Evolutionary conservation across 73 alveolate species (phyloP).

Genomic region (Paramecium primaurelia): DNA sequence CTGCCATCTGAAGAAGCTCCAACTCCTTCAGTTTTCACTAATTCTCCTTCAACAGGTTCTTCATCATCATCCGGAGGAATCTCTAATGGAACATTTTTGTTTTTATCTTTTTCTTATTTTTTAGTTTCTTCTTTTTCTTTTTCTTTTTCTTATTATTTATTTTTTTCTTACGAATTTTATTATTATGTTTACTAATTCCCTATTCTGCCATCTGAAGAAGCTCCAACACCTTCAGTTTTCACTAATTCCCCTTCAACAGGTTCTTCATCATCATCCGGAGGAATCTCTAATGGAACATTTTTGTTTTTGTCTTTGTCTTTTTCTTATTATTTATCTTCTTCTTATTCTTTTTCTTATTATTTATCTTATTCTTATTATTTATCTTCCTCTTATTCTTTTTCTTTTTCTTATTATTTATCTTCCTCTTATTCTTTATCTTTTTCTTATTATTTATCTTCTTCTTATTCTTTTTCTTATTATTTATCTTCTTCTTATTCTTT

Average conservation of each 20-base stretch:
- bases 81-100: neutral
- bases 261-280: constrained; percentile 14
- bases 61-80: constrained; percentile 5
- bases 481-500: neutral
- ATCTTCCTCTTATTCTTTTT: neutral
- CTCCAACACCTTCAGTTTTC: neutral
- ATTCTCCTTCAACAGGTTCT: constrained; percentile 11
- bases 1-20: neutral
- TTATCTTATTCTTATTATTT: neutral
- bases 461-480: neutral
- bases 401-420: neutral
- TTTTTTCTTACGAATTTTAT: neutral
- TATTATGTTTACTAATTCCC: neutral
- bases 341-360: neutral
- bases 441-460: neutral
- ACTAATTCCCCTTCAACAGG: neutral
- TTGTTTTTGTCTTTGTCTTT: neutral
- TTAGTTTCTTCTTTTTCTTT: no score
- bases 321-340: neutral
- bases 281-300: neutral
- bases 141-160: no score
- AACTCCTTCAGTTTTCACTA: neutral
- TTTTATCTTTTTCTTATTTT: neutral
- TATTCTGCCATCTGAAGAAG: neutral
- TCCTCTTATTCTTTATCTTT: neutral